Percentiles rank a stretch among this genome's conserved stretches.
These are phyloP conservation scores for Coemansia sp. DNA, from an alignment of 371 early-diverging fungal species.

Conservation along the genomic window DNA sequence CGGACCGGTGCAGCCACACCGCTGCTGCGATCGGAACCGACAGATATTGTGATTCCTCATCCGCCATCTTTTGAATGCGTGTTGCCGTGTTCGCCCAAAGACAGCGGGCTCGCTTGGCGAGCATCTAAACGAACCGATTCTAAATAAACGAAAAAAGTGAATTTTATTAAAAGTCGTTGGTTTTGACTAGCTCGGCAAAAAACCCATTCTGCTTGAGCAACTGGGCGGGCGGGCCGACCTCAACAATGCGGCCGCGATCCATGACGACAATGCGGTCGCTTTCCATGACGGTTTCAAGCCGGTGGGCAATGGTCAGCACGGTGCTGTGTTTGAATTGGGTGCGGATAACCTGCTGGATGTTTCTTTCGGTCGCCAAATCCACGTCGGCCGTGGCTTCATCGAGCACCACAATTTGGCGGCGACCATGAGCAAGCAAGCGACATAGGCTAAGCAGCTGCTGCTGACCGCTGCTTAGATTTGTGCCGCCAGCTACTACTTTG, in stretches of 20 bases:
- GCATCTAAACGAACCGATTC: no score
- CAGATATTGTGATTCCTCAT: no score
- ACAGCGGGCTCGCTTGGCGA: no score
- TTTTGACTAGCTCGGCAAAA: constrained; percentile 28
- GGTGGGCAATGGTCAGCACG: constrained; percentile 66
- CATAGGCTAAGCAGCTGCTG: constrained; percentile 67
- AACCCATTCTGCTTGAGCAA: constrained; percentile 53
- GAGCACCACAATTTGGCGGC: constrained; percentile 57
- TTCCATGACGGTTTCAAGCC: constrained; percentile 58
- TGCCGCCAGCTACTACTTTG: not conserved
- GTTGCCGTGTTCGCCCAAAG: no score
- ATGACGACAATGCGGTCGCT: constrained; percentile 63
- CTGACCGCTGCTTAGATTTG: constrained; percentile 56
- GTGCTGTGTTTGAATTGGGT: constrained; percentile 55
- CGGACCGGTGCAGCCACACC: no score
- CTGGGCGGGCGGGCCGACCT: constrained; percentile 58
- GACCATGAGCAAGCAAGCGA: constrained; percentile 56
- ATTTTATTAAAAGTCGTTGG: constrained; percentile 12
- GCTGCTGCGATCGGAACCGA: no score
- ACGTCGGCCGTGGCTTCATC: constrained; percentile 67
- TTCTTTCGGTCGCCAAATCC: constrained; percentile 59
- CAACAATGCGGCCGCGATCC: constrained; percentile 56
- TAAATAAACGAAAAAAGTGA: no score
- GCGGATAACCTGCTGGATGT: constrained; percentile 60
- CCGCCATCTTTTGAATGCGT: no score